These are phyloP conservation scores for Euphorbia pulcherrima DNA, from an alignment of 345 rosid species.

Conservation along the genomic window DNA sequence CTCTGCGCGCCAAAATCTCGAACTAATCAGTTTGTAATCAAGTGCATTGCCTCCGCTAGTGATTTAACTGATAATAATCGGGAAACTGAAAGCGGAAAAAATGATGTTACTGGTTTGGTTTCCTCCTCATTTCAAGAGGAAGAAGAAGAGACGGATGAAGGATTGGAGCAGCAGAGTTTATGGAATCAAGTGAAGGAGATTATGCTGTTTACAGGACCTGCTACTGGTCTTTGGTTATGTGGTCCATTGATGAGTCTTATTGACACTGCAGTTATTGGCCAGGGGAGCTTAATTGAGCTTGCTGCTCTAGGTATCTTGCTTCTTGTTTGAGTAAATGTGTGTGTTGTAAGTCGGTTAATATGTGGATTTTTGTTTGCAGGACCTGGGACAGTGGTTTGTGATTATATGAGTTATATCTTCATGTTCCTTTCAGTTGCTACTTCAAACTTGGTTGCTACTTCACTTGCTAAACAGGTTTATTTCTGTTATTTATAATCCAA, in stretches of 20 bases:
- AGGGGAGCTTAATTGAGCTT: slow-evolving; percentile 82
- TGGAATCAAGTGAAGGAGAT: slow-evolving; percentile 87
- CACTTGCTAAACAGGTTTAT: slow-evolving; percentile 43
- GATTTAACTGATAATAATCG: slow-evolving; percentile 23
- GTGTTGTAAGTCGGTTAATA: background rate
- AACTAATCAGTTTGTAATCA: slow-evolving; percentile 13
- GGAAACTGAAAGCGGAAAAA: background rate
- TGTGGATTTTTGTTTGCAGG: slow-evolving; percentile 29
- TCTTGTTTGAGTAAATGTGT: background rate
- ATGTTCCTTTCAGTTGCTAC: slow-evolving; percentile 60
- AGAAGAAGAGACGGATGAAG: slow-evolving; percentile 28
- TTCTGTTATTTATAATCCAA: background rate
- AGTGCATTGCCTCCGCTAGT: slow-evolving; percentile 31
- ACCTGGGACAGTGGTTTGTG: slow-evolving; percentile 58
- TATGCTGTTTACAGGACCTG: slow-evolving; percentile 79
- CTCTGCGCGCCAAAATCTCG: slow-evolving; percentile 3
- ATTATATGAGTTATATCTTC: slow-evolving; percentile 40
- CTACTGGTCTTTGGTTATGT: slow-evolving; percentile 83
- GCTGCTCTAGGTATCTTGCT: slow-evolving; percentile 72
- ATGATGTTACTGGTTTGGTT: slow-evolving; percentile 5
- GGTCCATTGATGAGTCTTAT: slow-evolving; percentile 95
- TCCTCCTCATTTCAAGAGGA: slow-evolving; percentile 3
- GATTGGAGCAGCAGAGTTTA: slow-evolving; percentile 54
- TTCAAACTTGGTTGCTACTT: slow-evolving; percentile 53
- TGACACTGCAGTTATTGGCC: slow-evolving; percentile 86